phyloP scores from a whole-genome alignment of 2,329 filamentous ascomycete genomes.

The Paecilomyces sp. region DNA sequence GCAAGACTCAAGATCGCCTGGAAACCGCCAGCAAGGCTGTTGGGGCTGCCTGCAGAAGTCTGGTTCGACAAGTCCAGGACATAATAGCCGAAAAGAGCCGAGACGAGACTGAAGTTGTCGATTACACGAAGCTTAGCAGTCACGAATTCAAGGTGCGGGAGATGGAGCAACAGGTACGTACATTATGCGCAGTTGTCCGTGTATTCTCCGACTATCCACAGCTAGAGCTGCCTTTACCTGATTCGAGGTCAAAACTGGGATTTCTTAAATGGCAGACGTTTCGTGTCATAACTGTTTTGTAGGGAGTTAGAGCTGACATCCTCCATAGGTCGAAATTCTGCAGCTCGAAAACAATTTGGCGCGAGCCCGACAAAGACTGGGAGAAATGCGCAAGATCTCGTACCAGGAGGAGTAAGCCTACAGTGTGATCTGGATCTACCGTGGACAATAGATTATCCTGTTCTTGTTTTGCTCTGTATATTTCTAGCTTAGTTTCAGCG shows the following conservation, averaged over 20 bases:
- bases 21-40: constrained; percentile 92
- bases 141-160: constrained; percentile 98
- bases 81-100: constrained; percentile 84
- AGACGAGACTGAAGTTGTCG: constrained; percentile 70
- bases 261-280: neutral
- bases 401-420: constrained; percentile 63
- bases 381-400: constrained; percentile 97
- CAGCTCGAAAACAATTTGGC: constrained; percentile 84
- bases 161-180: constrained; percentile 96
- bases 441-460: neutral
- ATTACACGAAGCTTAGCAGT: constrained; percentile 79
- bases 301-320: constrained; percentile 7
- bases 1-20: constrained; percentile 85
- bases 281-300: neutral
- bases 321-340: constrained; percentile 82
- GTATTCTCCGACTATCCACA: neutral
- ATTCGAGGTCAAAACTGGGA: neutral
- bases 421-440: neutral
- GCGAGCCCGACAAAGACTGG: constrained; percentile 71
- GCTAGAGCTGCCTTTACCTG: neutral
- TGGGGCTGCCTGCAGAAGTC: constrained; percentile 73
- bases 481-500: neutral
- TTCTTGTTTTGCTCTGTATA: neutral
- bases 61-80: constrained; percentile 88
- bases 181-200: neutral